phyloP scores from a whole-genome alignment of 23 red algal species.

The Chondrus crispus region DNA sequence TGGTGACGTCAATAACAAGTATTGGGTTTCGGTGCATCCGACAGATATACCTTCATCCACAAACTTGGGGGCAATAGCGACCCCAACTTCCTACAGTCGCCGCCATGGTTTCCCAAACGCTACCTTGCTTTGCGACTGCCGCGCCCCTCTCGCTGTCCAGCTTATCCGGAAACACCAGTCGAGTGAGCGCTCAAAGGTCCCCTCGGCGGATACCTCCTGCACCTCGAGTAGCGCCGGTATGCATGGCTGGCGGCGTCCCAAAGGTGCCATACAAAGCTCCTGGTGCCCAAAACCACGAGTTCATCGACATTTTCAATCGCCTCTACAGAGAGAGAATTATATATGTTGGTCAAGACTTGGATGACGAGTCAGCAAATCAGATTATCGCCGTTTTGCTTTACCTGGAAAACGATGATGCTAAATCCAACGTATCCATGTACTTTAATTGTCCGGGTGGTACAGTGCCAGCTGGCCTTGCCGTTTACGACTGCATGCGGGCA shows the following conservation, averaged over 20 bases:
- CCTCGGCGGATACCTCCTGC: not conserved
- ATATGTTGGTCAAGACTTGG: constrained; percentile 92
- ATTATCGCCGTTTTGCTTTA: constrained; percentile 91
- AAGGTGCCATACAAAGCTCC: constrained; percentile 97
- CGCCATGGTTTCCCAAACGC: no score
- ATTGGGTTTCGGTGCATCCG: no score
- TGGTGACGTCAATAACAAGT: no score
- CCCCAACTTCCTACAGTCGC: no score
- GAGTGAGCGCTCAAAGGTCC: no score
- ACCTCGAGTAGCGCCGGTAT: not conserved
- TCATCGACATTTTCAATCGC: constrained; percentile 98
- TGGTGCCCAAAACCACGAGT: constrained; percentile 89
- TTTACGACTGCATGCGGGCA: constrained; percentile 92
- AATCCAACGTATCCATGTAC: constrained; percentile 82
- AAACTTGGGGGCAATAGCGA: no score
- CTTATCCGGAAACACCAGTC: no score
- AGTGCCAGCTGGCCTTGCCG: constrained; percentile 71
- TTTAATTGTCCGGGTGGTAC: constrained; percentile 91
- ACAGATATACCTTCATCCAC: no score
- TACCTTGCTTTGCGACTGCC: not conserved
- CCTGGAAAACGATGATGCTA: constrained; percentile 85
- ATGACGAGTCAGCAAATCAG: constrained; percentile 97
- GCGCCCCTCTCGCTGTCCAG: not conserved
- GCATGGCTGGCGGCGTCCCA: constrained; percentile 82
- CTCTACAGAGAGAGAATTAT: constrained; percentile 95